Evolutionary conservation across 2,329 filamentous ascomycete genomes (phyloP).

Genomic region (Elsinoe necatrix): DNA sequence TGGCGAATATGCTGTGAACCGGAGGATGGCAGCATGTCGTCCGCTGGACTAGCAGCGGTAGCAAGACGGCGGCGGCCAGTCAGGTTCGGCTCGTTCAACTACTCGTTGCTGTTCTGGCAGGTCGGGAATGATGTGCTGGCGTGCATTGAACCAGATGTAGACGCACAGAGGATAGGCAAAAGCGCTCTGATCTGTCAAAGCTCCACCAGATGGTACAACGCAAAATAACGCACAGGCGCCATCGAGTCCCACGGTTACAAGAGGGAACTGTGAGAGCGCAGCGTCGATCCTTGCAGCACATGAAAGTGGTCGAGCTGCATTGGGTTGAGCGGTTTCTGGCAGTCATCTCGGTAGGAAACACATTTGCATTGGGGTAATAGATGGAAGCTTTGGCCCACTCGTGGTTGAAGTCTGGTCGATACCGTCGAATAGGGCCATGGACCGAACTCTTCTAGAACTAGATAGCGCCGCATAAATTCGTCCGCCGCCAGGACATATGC

Average conservation of each 20-base stretch:
- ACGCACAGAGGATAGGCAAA: constrained; percentile 13
- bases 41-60: constrained; percentile 9
- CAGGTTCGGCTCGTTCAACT: constrained; percentile 13
- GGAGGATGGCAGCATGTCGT: constrained; percentile 12
- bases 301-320: constrained; percentile 7
- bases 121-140: constrained; percentile 16
- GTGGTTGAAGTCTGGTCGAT: constrained; percentile 15
- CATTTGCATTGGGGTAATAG: constrained; percentile 8
- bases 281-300: constrained; percentile 12
- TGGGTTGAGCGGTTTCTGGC: constrained; percentile 11
- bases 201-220: constrained; percentile 13
- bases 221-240: constrained; percentile 1
- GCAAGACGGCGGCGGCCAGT: constrained; percentile 5
- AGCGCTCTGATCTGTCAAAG: constrained; percentile 15
- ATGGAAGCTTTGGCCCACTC: constrained; percentile 16
- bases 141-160: constrained; percentile 15
- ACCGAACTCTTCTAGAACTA: constrained; percentile 15
- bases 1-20: constrained; percentile 13
- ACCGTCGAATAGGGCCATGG: constrained; percentile 10
- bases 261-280: background rate
- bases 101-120: constrained; percentile 16
- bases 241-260: constrained; percentile 9
- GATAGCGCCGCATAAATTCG: constrained; percentile 4
- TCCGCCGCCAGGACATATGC: constrained; percentile 8
- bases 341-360: constrained; percentile 14